A percentile compares a stretch with the other conserved stretches of the same genome.
Evolutionary conservation across 2,329 filamentous ascomycete species (phyloP).

Genomic region (Zelopaecilomyces penicillatus): DNA sequence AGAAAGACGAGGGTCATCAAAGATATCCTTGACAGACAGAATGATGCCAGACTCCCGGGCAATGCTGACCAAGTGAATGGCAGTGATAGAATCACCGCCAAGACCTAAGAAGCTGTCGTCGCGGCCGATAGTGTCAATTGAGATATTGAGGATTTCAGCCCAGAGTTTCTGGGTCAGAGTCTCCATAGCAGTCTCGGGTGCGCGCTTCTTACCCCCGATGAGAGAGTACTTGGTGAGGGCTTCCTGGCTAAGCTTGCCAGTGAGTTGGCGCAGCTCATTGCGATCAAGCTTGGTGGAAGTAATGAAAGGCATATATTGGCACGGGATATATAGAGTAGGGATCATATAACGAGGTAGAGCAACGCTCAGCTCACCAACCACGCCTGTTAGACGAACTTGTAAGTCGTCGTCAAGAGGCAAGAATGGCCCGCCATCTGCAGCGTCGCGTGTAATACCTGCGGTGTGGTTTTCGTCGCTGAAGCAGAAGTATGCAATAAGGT

Average conservation of each 20-base stretch:
- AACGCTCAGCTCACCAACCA: slow-evolving; percentile 1
- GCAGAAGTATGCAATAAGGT: slow-evolving; percentile 4
- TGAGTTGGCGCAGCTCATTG: slow-evolving; percentile 2
- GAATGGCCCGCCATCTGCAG: neutral
- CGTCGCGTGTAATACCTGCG: neutral
- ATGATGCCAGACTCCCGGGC: neutral
- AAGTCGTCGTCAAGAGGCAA: slow-evolving; percentile 3
- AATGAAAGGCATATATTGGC: slow-evolving; percentile 6
- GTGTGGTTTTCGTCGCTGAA: slow-evolving; percentile 6
- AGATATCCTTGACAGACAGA: slow-evolving; percentile 11
- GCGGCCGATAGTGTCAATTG: slow-evolving; percentile 8
- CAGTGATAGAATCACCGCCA: slow-evolving; percentile 13
- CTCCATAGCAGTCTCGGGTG: slow-evolving; percentile 4
- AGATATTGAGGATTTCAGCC: slow-evolving; percentile 4
- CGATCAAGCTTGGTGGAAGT: slow-evolving; percentile 6
- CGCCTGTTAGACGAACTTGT: neutral
- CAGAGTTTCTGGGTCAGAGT: slow-evolving; percentile 4
- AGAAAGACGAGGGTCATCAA: slow-evolving; percentile 10
- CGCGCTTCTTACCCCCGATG: slow-evolving; percentile 1
- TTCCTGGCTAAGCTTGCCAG: neutral
- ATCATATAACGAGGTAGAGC: slow-evolving; percentile 7
- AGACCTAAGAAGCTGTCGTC: slow-evolving; percentile 14
- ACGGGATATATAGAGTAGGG: slow-evolving; percentile 4
- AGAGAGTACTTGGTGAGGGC: slow-evolving; percentile 4
- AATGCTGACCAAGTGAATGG: slow-evolving; percentile 4